A percentile compares a stretch with the other conserved stretches of the same genome.
Evolutionary conservation across 2,329 filamentous ascomycete species (phyloP).

Genomic region (Zalaria obscura): DNA sequence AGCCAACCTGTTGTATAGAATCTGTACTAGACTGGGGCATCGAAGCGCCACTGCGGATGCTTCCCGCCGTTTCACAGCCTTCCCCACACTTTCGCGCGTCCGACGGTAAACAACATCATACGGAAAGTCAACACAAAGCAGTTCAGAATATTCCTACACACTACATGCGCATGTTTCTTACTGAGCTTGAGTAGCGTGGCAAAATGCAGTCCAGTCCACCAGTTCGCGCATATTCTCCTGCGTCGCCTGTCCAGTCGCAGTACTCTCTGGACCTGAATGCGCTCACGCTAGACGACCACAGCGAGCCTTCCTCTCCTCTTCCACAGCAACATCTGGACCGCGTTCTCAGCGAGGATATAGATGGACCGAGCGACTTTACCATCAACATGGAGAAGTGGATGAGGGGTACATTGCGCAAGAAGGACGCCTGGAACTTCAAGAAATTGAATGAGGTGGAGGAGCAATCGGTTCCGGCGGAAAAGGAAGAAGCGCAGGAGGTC

Average conservation of each 20-base stretch:
- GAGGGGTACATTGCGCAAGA: slow-evolving; percentile 2
- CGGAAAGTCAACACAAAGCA: not conserved
- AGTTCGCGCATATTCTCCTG: slow-evolving; percentile 8
- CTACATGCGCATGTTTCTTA: not conserved
- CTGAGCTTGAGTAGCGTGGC: not conserved
- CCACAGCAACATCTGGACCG: slow-evolving; percentile 9
- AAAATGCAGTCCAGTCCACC: slow-evolving; percentile 17
- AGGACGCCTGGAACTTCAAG: slow-evolving; percentile 3
- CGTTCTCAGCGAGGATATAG: slow-evolving; percentile 20
- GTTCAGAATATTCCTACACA: slow-evolving; percentile 2
- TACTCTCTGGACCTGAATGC: slow-evolving; percentile 20
- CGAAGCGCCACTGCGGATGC: no score
- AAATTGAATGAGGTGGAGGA: slow-evolving; percentile 1
- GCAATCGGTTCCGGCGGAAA: not conserved
- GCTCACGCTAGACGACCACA: slow-evolving; percentile 12
- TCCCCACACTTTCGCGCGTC: no score
- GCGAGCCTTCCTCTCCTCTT: slow-evolving; percentile 10
- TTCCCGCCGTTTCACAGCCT: no score
- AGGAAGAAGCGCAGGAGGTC: not conserved
- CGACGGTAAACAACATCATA: no score
- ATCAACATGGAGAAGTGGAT: slow-evolving; percentile 21
- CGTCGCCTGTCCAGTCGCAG: slow-evolving; percentile 5
- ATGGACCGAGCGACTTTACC: slow-evolving; percentile 23
- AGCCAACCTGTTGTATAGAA: no score
- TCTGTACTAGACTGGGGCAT: no score